Evolutionary conservation across 163 green algal genomes (phyloP).

Genomic region (Scenedesmus sp.): DNA sequence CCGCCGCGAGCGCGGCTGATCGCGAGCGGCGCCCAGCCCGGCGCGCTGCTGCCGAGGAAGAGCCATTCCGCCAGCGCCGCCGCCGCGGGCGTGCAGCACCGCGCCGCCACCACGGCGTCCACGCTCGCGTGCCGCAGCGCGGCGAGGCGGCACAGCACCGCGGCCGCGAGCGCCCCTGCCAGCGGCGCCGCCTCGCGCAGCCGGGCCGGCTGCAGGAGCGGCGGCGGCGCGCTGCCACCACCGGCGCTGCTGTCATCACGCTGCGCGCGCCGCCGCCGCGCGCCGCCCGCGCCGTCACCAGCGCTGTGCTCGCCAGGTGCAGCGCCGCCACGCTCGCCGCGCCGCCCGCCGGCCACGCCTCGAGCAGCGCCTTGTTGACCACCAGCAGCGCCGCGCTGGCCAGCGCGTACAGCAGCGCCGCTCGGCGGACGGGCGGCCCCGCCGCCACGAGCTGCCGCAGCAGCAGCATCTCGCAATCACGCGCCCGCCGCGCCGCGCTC

Average conservation of each 20-base stretch:
- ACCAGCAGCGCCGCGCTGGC: neutral
- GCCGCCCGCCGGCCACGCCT: neutral
- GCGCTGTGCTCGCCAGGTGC: neutral
- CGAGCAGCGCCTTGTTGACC: conserved; percentile 4
- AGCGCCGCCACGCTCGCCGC: neutral
- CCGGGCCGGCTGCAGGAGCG: neutral
- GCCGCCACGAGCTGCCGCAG: no score
- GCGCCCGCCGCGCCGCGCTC: no score
- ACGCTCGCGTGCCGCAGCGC: neutral
- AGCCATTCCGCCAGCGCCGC: neutral
- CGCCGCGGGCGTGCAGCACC: neutral
- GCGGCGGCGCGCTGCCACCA: no score
- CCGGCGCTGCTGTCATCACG: no score
- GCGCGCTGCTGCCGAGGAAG: neutral
- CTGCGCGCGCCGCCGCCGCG: no score
- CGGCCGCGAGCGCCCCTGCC: neutral
- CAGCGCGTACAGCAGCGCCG: neutral
- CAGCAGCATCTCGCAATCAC: no score
- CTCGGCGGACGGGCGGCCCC: no score
- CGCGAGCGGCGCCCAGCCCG: neutral
- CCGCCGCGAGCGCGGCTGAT: neutral
- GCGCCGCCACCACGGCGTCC: neutral
- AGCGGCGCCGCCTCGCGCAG: neutral
- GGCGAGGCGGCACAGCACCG: neutral
- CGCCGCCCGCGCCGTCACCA: no score